phyloP scores from a whole-genome alignment of 305 asterid species.

The Solanum hybrid region DNA sequence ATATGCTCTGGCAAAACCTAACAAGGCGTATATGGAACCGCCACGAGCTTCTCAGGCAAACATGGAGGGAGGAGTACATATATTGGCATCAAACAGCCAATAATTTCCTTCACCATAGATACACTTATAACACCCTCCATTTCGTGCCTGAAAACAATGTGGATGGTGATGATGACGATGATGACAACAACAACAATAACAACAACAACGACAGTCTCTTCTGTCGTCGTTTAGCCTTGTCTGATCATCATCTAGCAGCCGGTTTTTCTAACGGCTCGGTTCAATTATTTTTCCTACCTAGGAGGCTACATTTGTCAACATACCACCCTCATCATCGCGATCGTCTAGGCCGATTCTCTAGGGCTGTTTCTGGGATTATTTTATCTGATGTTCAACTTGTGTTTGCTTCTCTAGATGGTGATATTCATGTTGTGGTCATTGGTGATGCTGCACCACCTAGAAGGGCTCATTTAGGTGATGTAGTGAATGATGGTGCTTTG shows the following conservation, averaged over 20 bases:
- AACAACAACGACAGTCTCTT: constrained; percentile 24
- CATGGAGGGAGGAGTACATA: constrained; percentile 82
- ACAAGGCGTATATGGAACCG: constrained; percentile 55
- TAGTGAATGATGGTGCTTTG: constrained; percentile 66
- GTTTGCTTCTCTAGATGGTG: constrained; percentile 62
- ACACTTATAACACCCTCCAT: constrained; percentile 32
- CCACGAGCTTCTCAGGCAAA: constrained; percentile 22
- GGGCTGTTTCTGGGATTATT: constrained; percentile 73
- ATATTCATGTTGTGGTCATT: constrained; percentile 40
- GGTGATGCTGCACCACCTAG: constrained; percentile 30
- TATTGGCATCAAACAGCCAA: constrained; percentile 49
- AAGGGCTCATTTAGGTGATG: constrained; percentile 58
- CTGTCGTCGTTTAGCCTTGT: constrained; percentile 69
- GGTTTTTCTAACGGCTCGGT: constrained; percentile 78
- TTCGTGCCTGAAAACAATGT: constrained; percentile 31
- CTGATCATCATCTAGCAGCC: constrained; percentile 61
- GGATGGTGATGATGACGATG: neutral
- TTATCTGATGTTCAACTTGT: constrained; percentile 34
- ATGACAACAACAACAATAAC: constrained; percentile 20
- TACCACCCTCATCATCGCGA: constrained; percentile 70
- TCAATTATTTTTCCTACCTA: constrained; percentile 48
- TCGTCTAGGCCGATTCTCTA: constrained; percentile 74
- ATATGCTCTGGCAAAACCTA: constrained; percentile 66
- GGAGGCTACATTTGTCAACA: constrained; percentile 42
- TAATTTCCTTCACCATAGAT: constrained; percentile 39